A percentile compares a stretch with the other conserved stretches of the same genome.
Evolutionary conservation across 2,329 filamentous ascomycete genomes (phyloP).

Genomic region (Aspergillus sp.): DNA sequence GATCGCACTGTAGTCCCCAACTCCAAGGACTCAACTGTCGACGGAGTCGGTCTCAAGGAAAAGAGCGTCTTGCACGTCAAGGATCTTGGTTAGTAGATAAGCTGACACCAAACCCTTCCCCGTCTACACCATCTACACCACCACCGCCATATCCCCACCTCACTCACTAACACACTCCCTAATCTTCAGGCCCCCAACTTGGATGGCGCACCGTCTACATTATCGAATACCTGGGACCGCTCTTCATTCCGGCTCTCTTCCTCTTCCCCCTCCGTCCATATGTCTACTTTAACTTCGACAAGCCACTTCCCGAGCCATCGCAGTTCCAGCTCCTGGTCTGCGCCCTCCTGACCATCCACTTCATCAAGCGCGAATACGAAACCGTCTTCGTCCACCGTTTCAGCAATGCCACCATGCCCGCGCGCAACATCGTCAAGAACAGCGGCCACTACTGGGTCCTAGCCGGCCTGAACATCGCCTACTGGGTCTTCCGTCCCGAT

Average conservation of each 20-base stretch:
- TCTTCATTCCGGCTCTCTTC: conserved; percentile 79
- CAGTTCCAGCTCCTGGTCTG: conserved; percentile 72
- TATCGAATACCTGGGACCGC: conserved; percentile 89
- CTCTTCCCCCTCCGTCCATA: conserved; percentile 70
- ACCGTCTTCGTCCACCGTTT: conserved; percentile 95
- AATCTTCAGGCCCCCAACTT: conserved; percentile 72
- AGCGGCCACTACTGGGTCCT: conserved; percentile 90
- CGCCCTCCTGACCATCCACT: conserved; percentile 76
- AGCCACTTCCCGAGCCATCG: conserved; percentile 56
- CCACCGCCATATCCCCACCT: background rate
- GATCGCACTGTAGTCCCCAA: conserved; percentile 62
- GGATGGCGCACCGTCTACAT: conserved; percentile 92
- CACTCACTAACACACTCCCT: background rate
- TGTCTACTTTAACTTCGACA: conserved; percentile 61
- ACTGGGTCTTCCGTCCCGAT: conserved; percentile 79
- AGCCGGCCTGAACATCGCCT: conserved; percentile 76
- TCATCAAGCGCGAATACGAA: conserved; percentile 92
- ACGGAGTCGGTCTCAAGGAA: conserved; percentile 59
- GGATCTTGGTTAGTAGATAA: conserved; percentile 72
- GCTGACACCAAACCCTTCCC: background rate
- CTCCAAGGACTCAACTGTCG: conserved; percentile 51
- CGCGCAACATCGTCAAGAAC: conserved; percentile 90
- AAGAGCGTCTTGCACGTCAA: conserved; percentile 76
- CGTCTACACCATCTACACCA: background rate
- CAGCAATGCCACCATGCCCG: conserved; percentile 91